Percentiles rank a stretch among this genome's conserved stretches.
Conservation (phyloP, 805 yeast genomes). For the Candida multigemmis region DNA sequence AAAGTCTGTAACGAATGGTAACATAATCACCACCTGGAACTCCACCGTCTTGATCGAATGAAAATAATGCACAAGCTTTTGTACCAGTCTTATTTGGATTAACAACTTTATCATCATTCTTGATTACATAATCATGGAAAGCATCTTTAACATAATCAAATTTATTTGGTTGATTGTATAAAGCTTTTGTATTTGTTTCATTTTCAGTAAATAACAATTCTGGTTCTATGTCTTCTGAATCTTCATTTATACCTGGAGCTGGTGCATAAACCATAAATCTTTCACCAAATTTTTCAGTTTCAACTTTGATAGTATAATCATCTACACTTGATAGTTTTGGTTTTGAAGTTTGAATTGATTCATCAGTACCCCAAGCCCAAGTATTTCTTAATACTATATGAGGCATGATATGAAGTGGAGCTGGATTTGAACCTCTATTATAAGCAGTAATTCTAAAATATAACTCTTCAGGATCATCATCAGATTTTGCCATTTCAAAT, state of each 20-base stretch:
- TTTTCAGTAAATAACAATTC: slow-evolving; percentile 77
- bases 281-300: slow-evolving; percentile 65
- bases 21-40: slow-evolving; percentile 85
- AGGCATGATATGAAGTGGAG: slow-evolving; percentile 84
- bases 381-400: slow-evolving; percentile 81
- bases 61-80: slow-evolving; percentile 77
- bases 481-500: slow-evolving; percentile 84
- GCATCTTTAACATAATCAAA: slow-evolving; percentile 70
- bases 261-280: slow-evolving; percentile 65
- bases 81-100: slow-evolving; percentile 74
- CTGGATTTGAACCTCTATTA: slow-evolving; percentile 72
- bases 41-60: slow-evolving; percentile 67
- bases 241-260: slow-evolving; percentile 63
- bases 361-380: slow-evolving; percentile 82
- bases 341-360: slow-evolving; percentile 28
- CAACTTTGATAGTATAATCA: slow-evolving; percentile 43
- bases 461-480: slow-evolving; percentile 70
- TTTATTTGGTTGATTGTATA: slow-evolving; percentile 58
- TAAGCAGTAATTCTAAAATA: slow-evolving; percentile 81
- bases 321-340: slow-evolving; percentile 38
- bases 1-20: slow-evolving; percentile 69
- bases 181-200: slow-evolving; percentile 65
- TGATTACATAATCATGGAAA: slow-evolving; percentile 75
- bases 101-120: slow-evolving; percentile 47
- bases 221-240: slow-evolving; percentile 64